Conservation (phyloP, 495 filamentous ascomycete species). For the Saxophila tyrrhenica region DNA sequence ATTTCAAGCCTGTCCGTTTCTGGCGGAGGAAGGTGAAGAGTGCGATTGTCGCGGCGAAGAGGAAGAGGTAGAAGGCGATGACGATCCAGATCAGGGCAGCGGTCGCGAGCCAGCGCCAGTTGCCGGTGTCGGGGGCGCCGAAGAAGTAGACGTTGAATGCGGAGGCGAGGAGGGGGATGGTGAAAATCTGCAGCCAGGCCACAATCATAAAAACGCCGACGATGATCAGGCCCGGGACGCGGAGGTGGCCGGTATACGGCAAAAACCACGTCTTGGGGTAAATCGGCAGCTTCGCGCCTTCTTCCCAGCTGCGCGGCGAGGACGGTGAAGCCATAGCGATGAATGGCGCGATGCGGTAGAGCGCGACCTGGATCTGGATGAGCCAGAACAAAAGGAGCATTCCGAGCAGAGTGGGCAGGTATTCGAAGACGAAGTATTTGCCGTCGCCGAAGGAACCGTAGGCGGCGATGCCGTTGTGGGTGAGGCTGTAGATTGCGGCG, state of each 20-base stretch:
- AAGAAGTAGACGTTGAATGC: constrained; percentile 49
- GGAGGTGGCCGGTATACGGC: constrained; percentile 48
- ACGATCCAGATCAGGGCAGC: constrained; percentile 68
- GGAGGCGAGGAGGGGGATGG: constrained; percentile 53
- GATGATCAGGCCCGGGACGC: constrained; percentile 38
- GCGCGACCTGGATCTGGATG: constrained; percentile 58
- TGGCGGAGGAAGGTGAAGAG: constrained; percentile 37
- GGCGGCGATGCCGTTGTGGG: constrained; percentile 49
- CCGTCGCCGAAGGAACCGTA: constrained; percentile 54
- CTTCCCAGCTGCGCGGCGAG: constrained; percentile 31
- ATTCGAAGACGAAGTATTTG: constrained; percentile 78
- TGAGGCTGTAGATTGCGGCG: constrained; percentile 58
- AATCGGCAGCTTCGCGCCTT: constrained; percentile 42
- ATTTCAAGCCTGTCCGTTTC: constrained; percentile 55
- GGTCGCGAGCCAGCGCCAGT: constrained; percentile 69
- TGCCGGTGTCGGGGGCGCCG: constrained; percentile 30
- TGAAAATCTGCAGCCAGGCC: constrained; percentile 54
- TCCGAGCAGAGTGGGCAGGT: constrained; percentile 69
- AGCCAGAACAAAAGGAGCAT: constrained; percentile 61
- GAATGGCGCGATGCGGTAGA: constrained; percentile 71
- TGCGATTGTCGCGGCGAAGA: constrained; percentile 45
- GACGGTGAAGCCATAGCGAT: constrained; percentile 55
- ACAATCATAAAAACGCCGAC: constrained; percentile 44
- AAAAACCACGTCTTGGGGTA: constrained; percentile 46
- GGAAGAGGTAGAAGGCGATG: constrained; percentile 57